phyloP scores from a whole-genome alignment of 2,329 filamentous ascomycete genomes.

The Pseudogymnoascus sp. region DNA sequence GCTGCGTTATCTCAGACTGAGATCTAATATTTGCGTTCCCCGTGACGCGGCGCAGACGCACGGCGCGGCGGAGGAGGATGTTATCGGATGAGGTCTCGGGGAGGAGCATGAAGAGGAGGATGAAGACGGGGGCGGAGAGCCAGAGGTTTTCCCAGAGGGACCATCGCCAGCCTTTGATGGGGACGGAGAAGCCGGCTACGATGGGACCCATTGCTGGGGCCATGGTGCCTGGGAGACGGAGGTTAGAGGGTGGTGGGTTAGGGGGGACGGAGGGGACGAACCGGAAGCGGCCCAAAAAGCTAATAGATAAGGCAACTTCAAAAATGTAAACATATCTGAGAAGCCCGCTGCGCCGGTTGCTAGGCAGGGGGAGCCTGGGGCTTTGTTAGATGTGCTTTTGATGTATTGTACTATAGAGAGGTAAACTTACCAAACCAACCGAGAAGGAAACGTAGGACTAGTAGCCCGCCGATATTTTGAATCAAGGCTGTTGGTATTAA shows the following conservation, averaged over 20 bases:
- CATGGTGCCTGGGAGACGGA: slow-evolving; percentile 26
- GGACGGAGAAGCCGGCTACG: slow-evolving; percentile 50
- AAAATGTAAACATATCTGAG: slow-evolving; percentile 43
- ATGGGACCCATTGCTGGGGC: slow-evolving; percentile 52
- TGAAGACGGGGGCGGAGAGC: slow-evolving; percentile 46
- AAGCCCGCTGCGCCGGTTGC: slow-evolving; percentile 48
- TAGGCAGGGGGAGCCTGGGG: slow-evolving; percentile 46
- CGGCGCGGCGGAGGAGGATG: slow-evolving; percentile 51
- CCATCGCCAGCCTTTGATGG: slow-evolving; percentile 53
- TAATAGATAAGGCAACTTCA: slow-evolving; percentile 49
- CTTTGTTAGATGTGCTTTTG: slow-evolving; percentile 10
- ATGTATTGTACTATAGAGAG: background rate
- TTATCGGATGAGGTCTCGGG: slow-evolving; percentile 54
- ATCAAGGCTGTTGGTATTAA: slow-evolving; percentile 56
- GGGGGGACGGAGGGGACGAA: too few relatives aligned
- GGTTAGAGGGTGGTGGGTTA: slow-evolving; percentile 20
- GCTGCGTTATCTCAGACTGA: slow-evolving; percentile 56
- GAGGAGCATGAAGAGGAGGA: slow-evolving; percentile 51
- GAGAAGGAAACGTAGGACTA: slow-evolving; percentile 54
- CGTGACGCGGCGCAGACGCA: slow-evolving; percentile 49
- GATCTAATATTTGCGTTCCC: slow-evolving; percentile 47
- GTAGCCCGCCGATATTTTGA: slow-evolving; percentile 51
- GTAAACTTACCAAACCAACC: slow-evolving; percentile 45
- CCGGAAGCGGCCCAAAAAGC: slow-evolving; percentile 46
- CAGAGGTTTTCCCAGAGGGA: slow-evolving; percentile 56